Conservation (phyloP, 73 alveolate genomes). For the Paraurostyla sp. region DNA sequence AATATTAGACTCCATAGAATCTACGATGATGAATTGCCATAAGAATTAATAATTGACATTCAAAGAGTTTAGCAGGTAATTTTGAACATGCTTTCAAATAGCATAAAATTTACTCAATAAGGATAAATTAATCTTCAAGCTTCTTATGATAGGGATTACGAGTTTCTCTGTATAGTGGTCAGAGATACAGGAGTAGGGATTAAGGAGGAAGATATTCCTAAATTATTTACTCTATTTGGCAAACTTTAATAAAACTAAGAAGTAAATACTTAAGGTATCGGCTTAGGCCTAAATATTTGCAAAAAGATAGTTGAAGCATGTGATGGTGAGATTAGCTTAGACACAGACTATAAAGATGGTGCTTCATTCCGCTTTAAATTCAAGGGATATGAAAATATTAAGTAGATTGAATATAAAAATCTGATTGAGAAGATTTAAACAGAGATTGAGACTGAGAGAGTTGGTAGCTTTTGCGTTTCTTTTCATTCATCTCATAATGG, state of each 20-base stretch:
- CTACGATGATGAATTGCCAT: neutral
- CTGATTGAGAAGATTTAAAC: no score
- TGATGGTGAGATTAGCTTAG: neutral
- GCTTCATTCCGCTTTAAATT: neutral
- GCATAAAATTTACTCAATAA: neutral
- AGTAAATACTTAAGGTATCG: neutral
- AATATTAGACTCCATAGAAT: neutral
- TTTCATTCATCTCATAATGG: no score
- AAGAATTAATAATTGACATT: neutral
- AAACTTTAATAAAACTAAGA: neutral
- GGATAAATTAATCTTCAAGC: neutral
- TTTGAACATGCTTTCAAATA: neutral
- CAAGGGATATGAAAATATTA: no score
- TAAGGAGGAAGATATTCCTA: neutral
- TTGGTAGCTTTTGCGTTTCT: no score
- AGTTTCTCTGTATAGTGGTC: neutral
- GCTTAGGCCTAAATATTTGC: constrained; percentile 14
- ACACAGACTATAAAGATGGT: neutral
- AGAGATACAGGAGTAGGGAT: constrained; percentile 28
- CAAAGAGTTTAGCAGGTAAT: neutral
- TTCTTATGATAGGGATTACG: neutral
- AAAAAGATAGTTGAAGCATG: neutral
- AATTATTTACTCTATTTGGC: constrained; percentile 5
- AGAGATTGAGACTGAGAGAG: no score
- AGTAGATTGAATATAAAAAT: no score